Evolutionary conservation across 2,329 filamentous ascomycete species (phyloP), one percentile per base, ranked within the genome.

Genomic region (Nemania serpens): DNA sequence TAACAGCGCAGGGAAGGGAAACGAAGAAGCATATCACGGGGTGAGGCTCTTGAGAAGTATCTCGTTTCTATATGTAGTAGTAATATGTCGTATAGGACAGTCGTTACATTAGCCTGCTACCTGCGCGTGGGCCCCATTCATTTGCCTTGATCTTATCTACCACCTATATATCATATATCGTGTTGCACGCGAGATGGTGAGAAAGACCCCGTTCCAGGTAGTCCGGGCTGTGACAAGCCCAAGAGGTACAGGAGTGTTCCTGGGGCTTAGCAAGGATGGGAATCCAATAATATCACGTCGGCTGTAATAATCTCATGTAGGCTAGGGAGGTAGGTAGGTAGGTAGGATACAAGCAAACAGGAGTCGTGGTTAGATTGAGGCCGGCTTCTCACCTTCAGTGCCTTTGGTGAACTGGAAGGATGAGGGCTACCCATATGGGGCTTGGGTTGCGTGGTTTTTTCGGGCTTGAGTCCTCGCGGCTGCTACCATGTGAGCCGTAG

Each of bases 11-110:
- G 46, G 15, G 29, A 18, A 5, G 46, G 15, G 25, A 34, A 22
- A 36, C 6, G 22, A 47, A 20, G 36, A 33, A 34, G 17, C 25
- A 48, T 55, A 18, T 55, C 59, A 59, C 55, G 36, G 20, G 55
- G 33, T 52, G 46, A 55, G 59, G 59, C 59, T 62, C 52, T 56
- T 20, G 20, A 25, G 36, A 29, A 45, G 46, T 41, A 22, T 13
- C n/a, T 13, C 25, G 51, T 18, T 63, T 57, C 61, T 63, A 63
- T 63, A 63, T 63, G 57, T 63, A 50, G 61, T 51, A 60, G 50
- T 56, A 63, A 3, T 34, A 22, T 43, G 37, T 57, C 17, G 18
- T 39, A 56, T 54, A 59, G 57, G 43, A 60, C 52, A n/a, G 46
- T 20, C 41, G 49, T 60, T 60, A 53, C 61, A 60, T 61, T 51